Evolutionary conservation across 805 yeast species (phyloP), one percentile per base, ranked within the genome.

Genomic region (Dipodascopsis uninucleata): DNA sequence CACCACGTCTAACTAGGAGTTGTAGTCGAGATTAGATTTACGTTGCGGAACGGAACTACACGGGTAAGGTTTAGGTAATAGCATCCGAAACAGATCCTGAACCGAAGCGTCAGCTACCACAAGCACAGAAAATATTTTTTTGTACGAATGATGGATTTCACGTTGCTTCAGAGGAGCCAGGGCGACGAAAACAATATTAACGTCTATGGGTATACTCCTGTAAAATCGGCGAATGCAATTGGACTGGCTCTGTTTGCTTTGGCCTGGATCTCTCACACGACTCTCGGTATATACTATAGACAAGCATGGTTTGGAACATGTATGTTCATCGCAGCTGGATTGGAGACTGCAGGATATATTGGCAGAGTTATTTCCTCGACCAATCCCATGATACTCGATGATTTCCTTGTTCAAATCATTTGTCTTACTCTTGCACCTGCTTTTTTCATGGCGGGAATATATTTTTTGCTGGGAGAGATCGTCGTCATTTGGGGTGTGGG

Each of bases 371-470:
- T 74, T 43, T 70, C 81, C 1, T 70, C 72, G 9, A 36, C 28
- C 45, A 14, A 12, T 20, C 59, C 62, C 1, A 29, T 51, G 12
- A 58, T 65, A 28, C 52, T 64, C 31, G 61, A 71, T 39, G 66
- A 71, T 23, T 87, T 71, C 58, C 58, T 82, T 33, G 64, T 80
- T 56, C 94, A 87, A 62, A 74, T 82, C 52, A 74, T 80, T 43
- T 71, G 81, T 57, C 66, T 86, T 44, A 85, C 90, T 0, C 64
- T 87, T 37, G 90, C 86, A 0, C 96, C 96, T 0, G 86, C 85
- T 17, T 82, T 87, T 61, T 69, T 84, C 35, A 82, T 85, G 85
- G 96, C 84, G 3, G 95, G 90, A 1, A 70, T 87, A 2, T 88
- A 87, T 65, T 82, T 74, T 53, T 69, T 79, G 42, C 65, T 87